A percentile compares a stretch with the other conserved stretches of the same genome.
phyloP scores from a whole-genome alignment of 805 yeast species.

The Limtongia smithiae region DNA sequence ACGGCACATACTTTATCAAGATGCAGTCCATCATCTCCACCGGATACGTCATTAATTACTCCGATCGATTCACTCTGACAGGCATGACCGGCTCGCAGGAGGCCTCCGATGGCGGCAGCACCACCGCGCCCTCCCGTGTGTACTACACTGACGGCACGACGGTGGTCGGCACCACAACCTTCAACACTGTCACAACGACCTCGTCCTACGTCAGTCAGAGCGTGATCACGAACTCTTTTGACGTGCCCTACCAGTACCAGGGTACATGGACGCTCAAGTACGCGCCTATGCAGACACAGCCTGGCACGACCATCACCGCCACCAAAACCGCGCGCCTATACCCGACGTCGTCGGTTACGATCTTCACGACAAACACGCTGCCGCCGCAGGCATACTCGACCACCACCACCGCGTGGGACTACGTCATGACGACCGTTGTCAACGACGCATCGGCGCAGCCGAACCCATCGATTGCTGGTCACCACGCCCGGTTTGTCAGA shows the following conservation, averaged over 20 bases:
- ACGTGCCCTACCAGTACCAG: slow-evolving; percentile 71
- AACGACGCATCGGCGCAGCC: slow-evolving; percentile 61
- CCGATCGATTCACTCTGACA: slow-evolving; percentile 58
- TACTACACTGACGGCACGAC: slow-evolving; percentile 38
- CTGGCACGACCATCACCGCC: slow-evolving; percentile 62
- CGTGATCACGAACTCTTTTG: slow-evolving; percentile 45
- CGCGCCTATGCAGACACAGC: slow-evolving; percentile 94
- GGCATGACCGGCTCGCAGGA: slow-evolving; percentile 65
- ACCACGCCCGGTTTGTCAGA: slow-evolving; percentile 1
- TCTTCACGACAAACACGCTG: slow-evolving; percentile 47
- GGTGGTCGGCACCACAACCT: slow-evolving; percentile 40
- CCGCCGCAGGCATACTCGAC: slow-evolving; percentile 59
- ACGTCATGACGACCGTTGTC: slow-evolving; percentile 55
- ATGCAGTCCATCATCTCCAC: slow-evolving; percentile 47
- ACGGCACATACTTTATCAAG: slow-evolving; percentile 75
- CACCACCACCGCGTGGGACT: slow-evolving; percentile 79
- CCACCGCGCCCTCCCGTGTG: slow-evolving; percentile 43
- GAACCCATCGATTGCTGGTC: slow-evolving; percentile 15
- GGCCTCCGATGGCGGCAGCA: slow-evolving; percentile 47
- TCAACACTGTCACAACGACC: slow-evolving; percentile 41
- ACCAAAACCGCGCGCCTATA: slow-evolving; percentile 62
- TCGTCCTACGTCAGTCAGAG: slow-evolving; percentile 33
- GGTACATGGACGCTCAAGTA: slow-evolving; percentile 66
- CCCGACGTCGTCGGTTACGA: slow-evolving; percentile 60
- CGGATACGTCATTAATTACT: slow-evolving; percentile 60